phyloP scores from a whole-genome alignment of 768 basidiomycete species.

The Podaxis sp. region DNA sequence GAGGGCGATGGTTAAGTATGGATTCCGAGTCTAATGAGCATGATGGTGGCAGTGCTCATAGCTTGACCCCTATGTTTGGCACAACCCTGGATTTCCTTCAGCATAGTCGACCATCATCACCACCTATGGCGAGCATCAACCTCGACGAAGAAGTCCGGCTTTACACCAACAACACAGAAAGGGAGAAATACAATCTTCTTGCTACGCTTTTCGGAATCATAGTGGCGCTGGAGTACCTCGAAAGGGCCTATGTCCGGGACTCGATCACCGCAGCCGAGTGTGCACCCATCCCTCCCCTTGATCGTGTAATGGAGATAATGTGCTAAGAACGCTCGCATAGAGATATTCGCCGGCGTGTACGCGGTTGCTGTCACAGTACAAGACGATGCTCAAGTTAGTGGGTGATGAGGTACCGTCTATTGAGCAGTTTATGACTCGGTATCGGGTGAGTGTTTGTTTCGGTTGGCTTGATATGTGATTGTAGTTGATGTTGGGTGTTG shows the following conservation, averaged over 20 bases:
- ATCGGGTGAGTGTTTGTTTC: slow-evolving; percentile 49
- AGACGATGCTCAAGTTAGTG: slow-evolving; percentile 95
- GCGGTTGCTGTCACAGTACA: slow-evolving; percentile 91
- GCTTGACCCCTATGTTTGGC: neutral
- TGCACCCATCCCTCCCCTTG: slow-evolving; percentile 27
- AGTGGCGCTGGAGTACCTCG: slow-evolving; percentile 89
- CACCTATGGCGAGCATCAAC: slow-evolving; percentile 25
- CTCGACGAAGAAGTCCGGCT: slow-evolving; percentile 92
- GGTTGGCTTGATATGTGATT: neutral
- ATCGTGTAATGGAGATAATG: neutral
- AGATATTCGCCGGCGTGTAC: slow-evolving; percentile 98
- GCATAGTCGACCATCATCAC: neutral
- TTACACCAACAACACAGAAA: slow-evolving; percentile 81
- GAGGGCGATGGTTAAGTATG: neutral
- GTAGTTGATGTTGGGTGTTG: neutral
- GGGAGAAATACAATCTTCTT: slow-evolving; percentile 83
- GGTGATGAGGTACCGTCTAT: slow-evolving; percentile 81
- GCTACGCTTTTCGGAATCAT: slow-evolving; percentile 90
- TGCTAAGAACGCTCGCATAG: slow-evolving; percentile 32
- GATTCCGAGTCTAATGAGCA: neutral
- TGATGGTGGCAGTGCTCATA: neutral
- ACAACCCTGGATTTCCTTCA: neutral
- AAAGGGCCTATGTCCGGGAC: slow-evolving; percentile 93
- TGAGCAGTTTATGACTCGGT: slow-evolving; percentile 89
- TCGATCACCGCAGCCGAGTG: slow-evolving; percentile 88